These are phyloP conservation scores for Rhizophora apiculata DNA, from an alignment of 345 rosid species.

Conservation along the genomic window DNA sequence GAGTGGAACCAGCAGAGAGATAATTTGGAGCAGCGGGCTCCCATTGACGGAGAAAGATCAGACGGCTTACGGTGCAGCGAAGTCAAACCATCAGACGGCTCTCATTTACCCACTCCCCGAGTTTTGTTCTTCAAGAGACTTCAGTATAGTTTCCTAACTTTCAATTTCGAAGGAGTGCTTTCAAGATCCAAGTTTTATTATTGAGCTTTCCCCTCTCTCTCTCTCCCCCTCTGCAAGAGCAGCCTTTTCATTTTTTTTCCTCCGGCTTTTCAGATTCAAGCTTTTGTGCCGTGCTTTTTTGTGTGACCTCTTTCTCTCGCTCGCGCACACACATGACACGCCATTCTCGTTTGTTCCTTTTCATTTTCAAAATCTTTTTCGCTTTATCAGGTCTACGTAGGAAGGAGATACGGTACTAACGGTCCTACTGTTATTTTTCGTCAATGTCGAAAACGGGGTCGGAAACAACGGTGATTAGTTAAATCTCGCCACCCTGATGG, in stretches of 20 bases:
- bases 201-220: no score
- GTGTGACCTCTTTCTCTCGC: neutral
- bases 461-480: no score
- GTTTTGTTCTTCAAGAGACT: neutral
- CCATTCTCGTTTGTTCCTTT: no score
- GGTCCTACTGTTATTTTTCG: no score
- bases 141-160: no score
- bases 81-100: slow-evolving; percentile 4
- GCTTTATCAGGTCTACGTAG: no score
- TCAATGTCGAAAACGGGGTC: no score
- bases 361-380: neutral
- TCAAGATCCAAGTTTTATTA: no score
- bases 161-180: no score
- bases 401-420: no score
- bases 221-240: neutral
- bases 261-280: neutral
- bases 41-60: slow-evolving; percentile 45
- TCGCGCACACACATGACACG: neutral
- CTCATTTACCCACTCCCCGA: neutral
- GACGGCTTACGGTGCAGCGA: neutral
- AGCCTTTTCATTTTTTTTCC: neutral
- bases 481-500: no score
- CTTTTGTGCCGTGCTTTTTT: slow-evolving; percentile 6
- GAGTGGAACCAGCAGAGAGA: slow-evolving; percentile 83
- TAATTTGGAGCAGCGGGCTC: slow-evolving; percentile 84